These are phyloP conservation scores for Plasmodium reichenowi DNA, from an alignment of 169 alveolate species.

Conservation along the genomic window DNA sequence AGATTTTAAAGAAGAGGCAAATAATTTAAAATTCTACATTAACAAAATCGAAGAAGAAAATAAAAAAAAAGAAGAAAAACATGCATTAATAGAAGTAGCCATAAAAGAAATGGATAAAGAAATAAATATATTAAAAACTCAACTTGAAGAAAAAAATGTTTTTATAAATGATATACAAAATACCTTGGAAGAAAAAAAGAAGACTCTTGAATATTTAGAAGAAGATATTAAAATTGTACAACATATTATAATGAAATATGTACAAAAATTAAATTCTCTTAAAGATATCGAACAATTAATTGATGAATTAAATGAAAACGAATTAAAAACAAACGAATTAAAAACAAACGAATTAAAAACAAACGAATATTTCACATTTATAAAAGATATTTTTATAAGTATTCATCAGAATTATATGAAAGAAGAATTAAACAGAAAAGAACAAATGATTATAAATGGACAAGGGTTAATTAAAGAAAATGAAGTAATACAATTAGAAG, in stretches of 20 bases:
- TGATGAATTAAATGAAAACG: slow-evolving; percentile 11
- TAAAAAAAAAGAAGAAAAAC: slow-evolving; percentile 62
- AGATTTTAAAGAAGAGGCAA: slow-evolving; percentile 70
- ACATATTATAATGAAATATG: slow-evolving; percentile 25
- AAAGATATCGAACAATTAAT: slow-evolving; percentile 17
- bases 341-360: slow-evolving; percentile 36
- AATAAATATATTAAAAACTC: slow-evolving; percentile 37
- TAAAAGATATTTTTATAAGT: slow-evolving; percentile 35
- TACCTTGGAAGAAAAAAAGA: slow-evolving; percentile 10
- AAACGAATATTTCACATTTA: slow-evolving; percentile 14
- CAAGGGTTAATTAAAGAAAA: not conserved
- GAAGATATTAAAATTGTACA: slow-evolving; percentile 32
- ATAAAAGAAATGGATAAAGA: slow-evolving; percentile 75
- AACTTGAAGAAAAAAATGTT: slow-evolving; percentile 21
- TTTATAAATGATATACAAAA: slow-evolving; percentile 35
- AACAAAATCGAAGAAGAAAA: slow-evolving; percentile 55
- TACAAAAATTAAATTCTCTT: slow-evolving; percentile 12
- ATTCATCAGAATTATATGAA: slow-evolving; percentile 25
- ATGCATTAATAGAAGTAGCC: slow-evolving; percentile 65
- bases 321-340: slow-evolving; percentile 24
- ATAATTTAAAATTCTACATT: slow-evolving; percentile 53
- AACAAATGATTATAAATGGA: not conserved
- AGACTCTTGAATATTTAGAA: slow-evolving; percentile 14
- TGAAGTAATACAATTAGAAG: slow-evolving; percentile 20
- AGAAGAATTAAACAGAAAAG: slow-evolving; percentile 15